Percentiles rank a stretch among this genome's conserved stretches.
These are phyloP conservation scores for Pulveroboletus sp. DNA, from an alignment of 1,284 basidiomycete genomes.

Conservation along the genomic window DNA sequence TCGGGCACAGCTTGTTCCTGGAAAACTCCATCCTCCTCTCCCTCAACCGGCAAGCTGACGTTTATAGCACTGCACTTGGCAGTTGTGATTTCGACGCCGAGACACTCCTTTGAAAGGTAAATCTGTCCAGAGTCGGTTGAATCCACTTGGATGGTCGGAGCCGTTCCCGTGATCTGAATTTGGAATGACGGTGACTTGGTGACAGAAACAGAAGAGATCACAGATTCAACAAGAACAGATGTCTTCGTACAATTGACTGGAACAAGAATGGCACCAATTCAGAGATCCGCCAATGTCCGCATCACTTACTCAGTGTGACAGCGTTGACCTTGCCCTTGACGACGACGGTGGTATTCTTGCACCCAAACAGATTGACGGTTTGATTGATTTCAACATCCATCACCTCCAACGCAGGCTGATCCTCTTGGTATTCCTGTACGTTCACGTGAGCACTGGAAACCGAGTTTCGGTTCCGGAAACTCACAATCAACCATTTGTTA, in stretches of 20 bases:
- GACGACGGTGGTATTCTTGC: constrained; percentile 87
- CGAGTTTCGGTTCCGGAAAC: constrained; percentile 34
- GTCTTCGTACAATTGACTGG: constrained; percentile 90
- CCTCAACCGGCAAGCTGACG: constrained; percentile 84
- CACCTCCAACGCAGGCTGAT: constrained; percentile 74
- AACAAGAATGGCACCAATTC: constrained; percentile 1
- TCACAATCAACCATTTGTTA: constrained; percentile 90
- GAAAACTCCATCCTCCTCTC: constrained; percentile 90
- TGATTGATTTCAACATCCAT: constrained; percentile 83
- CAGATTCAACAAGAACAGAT: constrained; percentile 86
- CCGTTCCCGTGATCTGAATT: constrained; percentile 87
- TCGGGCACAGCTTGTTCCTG: constrained; percentile 92
- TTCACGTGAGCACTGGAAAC: constrained; percentile 4
- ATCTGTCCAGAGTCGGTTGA: constrained; percentile 95
- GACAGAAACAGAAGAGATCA: constrained; percentile 86
- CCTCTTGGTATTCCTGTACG: constrained; percentile 89
- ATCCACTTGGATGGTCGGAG: constrained; percentile 93
- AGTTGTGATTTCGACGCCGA: constrained; percentile 87
- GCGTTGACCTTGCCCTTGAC: constrained; percentile 97
- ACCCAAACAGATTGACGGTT: constrained; percentile 87
- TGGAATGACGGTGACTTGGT: constrained; percentile 93
- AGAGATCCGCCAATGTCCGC: not conserved
- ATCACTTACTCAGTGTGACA: constrained; percentile 76
- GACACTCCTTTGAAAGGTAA: constrained; percentile 85
- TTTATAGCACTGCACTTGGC: constrained; percentile 96